A percentile compares a stretch with the other conserved stretches of the same genome.
phyloP scores from a whole-genome alignment of 345 rosid genomes.

The Brassica nigra region DNA sequence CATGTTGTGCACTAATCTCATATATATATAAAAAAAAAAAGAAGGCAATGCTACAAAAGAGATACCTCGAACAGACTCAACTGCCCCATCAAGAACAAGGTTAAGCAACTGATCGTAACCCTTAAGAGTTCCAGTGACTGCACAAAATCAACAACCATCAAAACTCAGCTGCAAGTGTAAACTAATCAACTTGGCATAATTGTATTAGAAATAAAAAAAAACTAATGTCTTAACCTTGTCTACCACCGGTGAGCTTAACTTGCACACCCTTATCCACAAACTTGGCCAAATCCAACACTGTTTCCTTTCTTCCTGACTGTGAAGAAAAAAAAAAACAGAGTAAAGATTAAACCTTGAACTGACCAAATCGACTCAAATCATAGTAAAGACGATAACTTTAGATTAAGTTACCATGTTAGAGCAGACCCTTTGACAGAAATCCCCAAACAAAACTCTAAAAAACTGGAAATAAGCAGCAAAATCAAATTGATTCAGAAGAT shows the following conservation, averaged over 20 bases:
- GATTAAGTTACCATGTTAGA: background rate
- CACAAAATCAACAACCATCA: background rate
- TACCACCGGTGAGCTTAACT: conserved; percentile 95
- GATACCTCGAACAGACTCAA: conserved; percentile 86
- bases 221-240: conserved; percentile 62
- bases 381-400: background rate
- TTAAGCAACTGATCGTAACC: conserved; percentile 94
- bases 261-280: conserved; percentile 98
- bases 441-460: background rate
- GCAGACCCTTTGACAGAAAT: background rate
- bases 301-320: conserved; percentile 97
- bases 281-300: conserved; percentile 93
- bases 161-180: background rate
- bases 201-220: background rate
- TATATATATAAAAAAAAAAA: background rate
- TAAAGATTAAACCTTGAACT: background rate
- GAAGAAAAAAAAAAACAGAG: conserved; percentile 7
- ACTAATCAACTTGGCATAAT: background rate
- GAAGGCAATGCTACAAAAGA: background rate
- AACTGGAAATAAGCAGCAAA: background rate
- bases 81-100: conserved; percentile 91
- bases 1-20: background rate
- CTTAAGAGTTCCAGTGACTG: conserved; percentile 92
- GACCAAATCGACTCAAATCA: background rate
- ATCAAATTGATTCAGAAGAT: background rate